Evolutionary conservation across 192 early-diverging fungal genomes (phyloP), one percentile per base, ranked within the genome.

Genomic region (Rhizophagus clarus): DNA sequence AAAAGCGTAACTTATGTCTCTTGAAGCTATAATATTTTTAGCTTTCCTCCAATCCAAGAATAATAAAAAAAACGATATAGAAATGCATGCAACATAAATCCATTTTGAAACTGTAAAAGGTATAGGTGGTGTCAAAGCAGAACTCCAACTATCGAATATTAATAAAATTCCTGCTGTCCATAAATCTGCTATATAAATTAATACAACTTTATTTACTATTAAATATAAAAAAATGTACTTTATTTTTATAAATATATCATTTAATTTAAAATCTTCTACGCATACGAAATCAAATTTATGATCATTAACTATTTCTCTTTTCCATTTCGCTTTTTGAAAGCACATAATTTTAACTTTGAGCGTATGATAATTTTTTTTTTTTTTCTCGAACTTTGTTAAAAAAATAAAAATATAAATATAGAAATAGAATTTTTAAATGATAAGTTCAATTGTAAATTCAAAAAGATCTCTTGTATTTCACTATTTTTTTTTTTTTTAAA

Each of bases 281-380:
- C 96, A 92, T 68, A 96, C 88, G 83, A 90, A 93, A 87, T 95
- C 95, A 81, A 96, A 96, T 83, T 94, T 95, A 87, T 96, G 94
- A 87, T 95, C 94, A 79, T 84, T 78, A 45, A 94, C 90, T 70
- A 90, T 84, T 82, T 96, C 95, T 68, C 92, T 87, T 86, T 96
- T 94, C 95, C 95, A 96, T 62, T 92, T 89, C 26, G 92, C 87
- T 15, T 37, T 31, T 56, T 47, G 51, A 51, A 24, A 60, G 7
- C 71, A 72, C 71, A 72, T 72, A 42, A 34, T 34, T 40, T 72
- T 47, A 24, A 24, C 24, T 63, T 63, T 63, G n/a, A n/a, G n/a
- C n/a, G n/a, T n/a, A n/a, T n/a, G n/a, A n/a, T n/a, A n/a, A n/a
- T n/a, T n/a, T n/a, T n/a, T n/a, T n/a, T n/a, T n/a, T n/a, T n/a